These are phyloP conservation scores for Solanum lycopersicoides DNA, from an alignment of 257 asterid species.

Conservation along the genomic window DNA sequence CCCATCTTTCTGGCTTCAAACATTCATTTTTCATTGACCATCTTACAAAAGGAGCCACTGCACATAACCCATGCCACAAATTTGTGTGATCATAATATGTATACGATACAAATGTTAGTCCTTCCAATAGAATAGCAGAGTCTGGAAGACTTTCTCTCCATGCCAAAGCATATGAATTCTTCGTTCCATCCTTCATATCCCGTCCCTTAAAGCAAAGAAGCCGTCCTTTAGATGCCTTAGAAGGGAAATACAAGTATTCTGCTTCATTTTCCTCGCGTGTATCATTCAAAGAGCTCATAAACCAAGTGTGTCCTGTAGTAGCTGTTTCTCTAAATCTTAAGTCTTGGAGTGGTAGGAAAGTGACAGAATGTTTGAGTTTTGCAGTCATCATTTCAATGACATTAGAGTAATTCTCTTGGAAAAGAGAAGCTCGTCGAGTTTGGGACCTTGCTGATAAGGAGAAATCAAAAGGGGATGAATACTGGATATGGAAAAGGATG, in stretches of 20 bases:
- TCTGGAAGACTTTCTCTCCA: constrained; percentile 24
- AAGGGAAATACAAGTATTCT: constrained; percentile 20
- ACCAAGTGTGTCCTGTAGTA: constrained; percentile 20
- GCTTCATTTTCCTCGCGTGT: constrained; percentile 16
- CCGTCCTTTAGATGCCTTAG: constrained; percentile 13
- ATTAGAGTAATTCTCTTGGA: not conserved
- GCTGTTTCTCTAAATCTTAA: constrained; percentile 11
- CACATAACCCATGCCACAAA: constrained; percentile 30
- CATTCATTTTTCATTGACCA: constrained; percentile 24
- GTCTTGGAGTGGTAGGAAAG: constrained; percentile 24
- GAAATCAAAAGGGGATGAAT: not conserved
- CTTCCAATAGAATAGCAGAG: constrained; percentile 17
- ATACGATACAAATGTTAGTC: constrained; percentile 24
- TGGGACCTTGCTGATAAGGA: not conserved
- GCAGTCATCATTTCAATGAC: not conserved
- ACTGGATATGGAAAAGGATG: not conserved
- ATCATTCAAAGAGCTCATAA: constrained; percentile 26
- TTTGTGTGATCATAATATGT: constrained; percentile 19
- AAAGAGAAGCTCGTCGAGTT: not conserved
- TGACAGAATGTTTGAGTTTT: constrained; percentile 14
- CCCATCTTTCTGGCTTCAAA: constrained; percentile 22
- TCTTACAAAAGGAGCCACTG: constrained; percentile 20
- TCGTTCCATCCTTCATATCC: constrained; percentile 13
- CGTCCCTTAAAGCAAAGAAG: constrained; percentile 21
- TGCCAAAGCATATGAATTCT: constrained; percentile 25